Percentiles rank a stretch among this genome's conserved stretches.
Conservation (phyloP, 1,284 basidiomycete genomes). For the Sanguinoderma infundibulare region DNA sequence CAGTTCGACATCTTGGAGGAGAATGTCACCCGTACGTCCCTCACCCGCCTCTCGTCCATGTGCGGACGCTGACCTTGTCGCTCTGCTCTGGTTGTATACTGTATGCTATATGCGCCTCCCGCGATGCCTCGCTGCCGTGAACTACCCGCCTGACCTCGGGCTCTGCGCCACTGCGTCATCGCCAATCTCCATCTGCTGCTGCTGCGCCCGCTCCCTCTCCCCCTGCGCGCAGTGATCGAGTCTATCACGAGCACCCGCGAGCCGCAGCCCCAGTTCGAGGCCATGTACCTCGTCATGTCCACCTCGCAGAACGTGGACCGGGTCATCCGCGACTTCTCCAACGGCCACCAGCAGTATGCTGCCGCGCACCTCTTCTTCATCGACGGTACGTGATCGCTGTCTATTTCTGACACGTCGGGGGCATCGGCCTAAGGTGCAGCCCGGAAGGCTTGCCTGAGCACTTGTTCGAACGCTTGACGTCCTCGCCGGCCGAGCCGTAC, state of each 20-base stretch:
- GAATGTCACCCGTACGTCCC: slow-evolving; percentile 86
- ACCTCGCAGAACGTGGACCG: slow-evolving; percentile 94
- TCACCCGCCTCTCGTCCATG: not conserved
- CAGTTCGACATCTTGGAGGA: slow-evolving; percentile 93
- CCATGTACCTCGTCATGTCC: slow-evolving; percentile 93
- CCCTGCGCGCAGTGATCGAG: slow-evolving; percentile 66
- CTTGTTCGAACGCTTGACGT: slow-evolving; percentile 74
- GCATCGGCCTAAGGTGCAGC: not conserved
- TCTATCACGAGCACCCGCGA: slow-evolving; percentile 75
- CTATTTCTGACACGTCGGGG: not conserved
- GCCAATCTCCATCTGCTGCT: not conserved
- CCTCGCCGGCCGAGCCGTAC: slow-evolving; percentile 72
- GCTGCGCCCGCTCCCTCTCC: not conserved
- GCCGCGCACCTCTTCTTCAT: slow-evolving; percentile 94
- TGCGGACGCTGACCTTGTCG: slow-evolving; percentile 4
- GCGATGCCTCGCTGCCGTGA: not conserved
- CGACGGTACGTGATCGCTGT: slow-evolving; percentile 68
- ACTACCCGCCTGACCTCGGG: not conserved
- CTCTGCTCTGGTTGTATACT: not conserved
- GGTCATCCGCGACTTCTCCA: slow-evolving; percentile 85
- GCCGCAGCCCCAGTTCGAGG: slow-evolving; percentile 83
- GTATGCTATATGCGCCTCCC: not conserved
- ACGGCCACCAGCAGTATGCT: slow-evolving; percentile 75
- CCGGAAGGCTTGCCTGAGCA: slow-evolving; percentile 69
- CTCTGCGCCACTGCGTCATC: not conserved